Conservation (phyloP, 1,284 basidiomycete species). For the Coniferiporia weirii region DNA sequence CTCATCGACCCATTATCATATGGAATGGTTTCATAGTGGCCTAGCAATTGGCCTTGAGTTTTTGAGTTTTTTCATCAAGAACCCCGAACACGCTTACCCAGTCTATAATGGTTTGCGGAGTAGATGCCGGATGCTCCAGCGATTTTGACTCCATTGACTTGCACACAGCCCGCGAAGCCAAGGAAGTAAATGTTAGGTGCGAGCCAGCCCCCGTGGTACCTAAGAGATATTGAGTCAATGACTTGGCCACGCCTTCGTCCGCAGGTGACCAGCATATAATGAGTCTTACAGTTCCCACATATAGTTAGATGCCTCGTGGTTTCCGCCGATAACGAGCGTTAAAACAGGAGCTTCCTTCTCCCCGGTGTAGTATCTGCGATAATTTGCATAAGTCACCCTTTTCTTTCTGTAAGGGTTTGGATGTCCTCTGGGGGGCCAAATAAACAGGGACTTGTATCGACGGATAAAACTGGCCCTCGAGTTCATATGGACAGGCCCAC, state of each 20-base stretch:
- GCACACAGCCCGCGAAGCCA: conserved; percentile 86
- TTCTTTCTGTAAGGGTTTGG: background rate
- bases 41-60: conserved; percentile 33
- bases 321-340: conserved; percentile 95
- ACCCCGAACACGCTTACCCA: conserved; percentile 46
- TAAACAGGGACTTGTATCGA: background rate
- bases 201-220: conserved; percentile 93
- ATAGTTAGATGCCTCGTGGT: conserved; percentile 97
- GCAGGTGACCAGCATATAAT: background rate
- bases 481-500: background rate
- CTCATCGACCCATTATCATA: conserved; percentile 67
- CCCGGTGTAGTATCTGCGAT: conserved; percentile 78
- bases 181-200: conserved; percentile 98
- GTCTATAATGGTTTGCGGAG: conserved; percentile 74
- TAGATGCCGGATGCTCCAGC: conserved; percentile 93
- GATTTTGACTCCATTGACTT: conserved; percentile 83
- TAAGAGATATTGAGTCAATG: conserved; percentile 26
- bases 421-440: background rate
- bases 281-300: conserved; percentile 86
- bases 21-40: conserved; percentile 69
- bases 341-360: conserved; percentile 77
- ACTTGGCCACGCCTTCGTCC: conserved; percentile 1
- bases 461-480: background rate
- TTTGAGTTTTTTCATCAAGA: background rate
- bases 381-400: background rate